phyloP scores from a whole-genome alignment of 257 asterid genomes.

The Primulina tabacum region DNA sequence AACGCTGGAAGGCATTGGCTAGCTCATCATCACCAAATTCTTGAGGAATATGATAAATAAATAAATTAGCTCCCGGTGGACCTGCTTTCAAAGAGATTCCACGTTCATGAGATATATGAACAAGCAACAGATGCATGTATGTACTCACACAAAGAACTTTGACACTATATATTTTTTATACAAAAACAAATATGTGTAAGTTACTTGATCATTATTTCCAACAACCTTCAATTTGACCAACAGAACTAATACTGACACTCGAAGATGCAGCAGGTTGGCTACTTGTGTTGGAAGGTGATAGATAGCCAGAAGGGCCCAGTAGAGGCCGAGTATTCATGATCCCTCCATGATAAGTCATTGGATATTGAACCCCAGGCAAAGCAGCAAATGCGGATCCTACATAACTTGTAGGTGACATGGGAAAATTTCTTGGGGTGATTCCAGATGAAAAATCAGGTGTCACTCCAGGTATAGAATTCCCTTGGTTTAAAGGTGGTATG shows the following conservation, averaged over 20 bases:
- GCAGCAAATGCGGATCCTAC: slow-evolving; percentile 63
- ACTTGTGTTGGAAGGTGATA: slow-evolving; percentile 53
- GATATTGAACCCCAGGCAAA: slow-evolving; percentile 70
- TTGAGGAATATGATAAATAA: slow-evolving; percentile 95
- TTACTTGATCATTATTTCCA: slow-evolving; percentile 20
- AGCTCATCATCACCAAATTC: slow-evolving; percentile 89
- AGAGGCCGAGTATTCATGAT: slow-evolving; percentile 45
- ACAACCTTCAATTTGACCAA: slow-evolving; percentile 85
- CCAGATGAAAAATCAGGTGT: slow-evolving; percentile 67
- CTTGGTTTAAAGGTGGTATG: slow-evolving; percentile 65
- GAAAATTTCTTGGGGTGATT: slow-evolving; percentile 60
- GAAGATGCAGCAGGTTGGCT: slow-evolving; percentile 83
- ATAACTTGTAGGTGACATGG: slow-evolving; percentile 55
- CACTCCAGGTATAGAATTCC: slow-evolving; percentile 56
- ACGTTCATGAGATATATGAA: slow-evolving; percentile 21
- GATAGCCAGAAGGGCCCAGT: slow-evolving; percentile 52
- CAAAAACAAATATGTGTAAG: slow-evolving; percentile 13
- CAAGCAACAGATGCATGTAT: neutral
- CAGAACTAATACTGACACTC: slow-evolving; percentile 66
- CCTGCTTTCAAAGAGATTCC: slow-evolving; percentile 48
- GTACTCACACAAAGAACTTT: no score
- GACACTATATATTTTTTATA: neutral
- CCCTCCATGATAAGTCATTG: slow-evolving; percentile 65
- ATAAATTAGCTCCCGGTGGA: slow-evolving; percentile 91
- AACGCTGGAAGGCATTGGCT: slow-evolving; percentile 70